Base-by-base conservation (phyloP, 257 asterid species). In the Avicennia marina region DNA sequence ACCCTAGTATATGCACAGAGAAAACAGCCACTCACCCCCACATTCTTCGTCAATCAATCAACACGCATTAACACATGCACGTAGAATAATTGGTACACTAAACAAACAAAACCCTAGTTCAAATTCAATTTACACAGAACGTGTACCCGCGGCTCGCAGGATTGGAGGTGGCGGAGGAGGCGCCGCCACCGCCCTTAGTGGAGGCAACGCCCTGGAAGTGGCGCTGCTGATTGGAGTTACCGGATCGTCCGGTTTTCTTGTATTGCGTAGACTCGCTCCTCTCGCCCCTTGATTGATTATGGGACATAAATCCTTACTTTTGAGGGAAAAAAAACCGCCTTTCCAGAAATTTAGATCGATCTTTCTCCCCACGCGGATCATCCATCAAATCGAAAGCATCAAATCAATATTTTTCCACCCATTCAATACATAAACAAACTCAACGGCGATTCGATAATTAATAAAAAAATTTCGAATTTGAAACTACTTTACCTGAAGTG, bases 221-320 rank as follows among this genome's bases (percentile, higher is more conserved):
- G 41, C 72, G 80, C 66, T 51, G 83, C 66, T 77, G 84, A 69
- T 75, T 72, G 65, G 73, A 69, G 73, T 60, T 50, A 34, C 75
- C 77, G 72, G 83, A 68, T 80, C 79, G 83, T 51, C 71, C 74
- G 60, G 75, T 56, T 73, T 62, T 80, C 65, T 55, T 67, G 70
- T 67, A 63, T 63, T 70, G 82, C 8, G 78, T 11, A 12, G 80
- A 67, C 43, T 77, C 83, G 80, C 71, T 78, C 78, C 81, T 75
- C 60, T 75, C 79, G 62, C 57, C 71, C 65, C 68, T 74, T 64
- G 81, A 74, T 75, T 65, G 85, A 78, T 72, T 78, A 10, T 70
- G 78, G 85, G 89, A 75, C 86, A 81, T 81, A 78, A 70, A 75
- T 78, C 57, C 83, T 51, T 56, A 38, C 58, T 56, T 67, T 70